These are phyloP conservation scores for Bryoerythrophyllum caledonicum DNA, from an alignment of 225 moss, liverwort and hornwort genomes.

Conservation along the genomic window DNA sequence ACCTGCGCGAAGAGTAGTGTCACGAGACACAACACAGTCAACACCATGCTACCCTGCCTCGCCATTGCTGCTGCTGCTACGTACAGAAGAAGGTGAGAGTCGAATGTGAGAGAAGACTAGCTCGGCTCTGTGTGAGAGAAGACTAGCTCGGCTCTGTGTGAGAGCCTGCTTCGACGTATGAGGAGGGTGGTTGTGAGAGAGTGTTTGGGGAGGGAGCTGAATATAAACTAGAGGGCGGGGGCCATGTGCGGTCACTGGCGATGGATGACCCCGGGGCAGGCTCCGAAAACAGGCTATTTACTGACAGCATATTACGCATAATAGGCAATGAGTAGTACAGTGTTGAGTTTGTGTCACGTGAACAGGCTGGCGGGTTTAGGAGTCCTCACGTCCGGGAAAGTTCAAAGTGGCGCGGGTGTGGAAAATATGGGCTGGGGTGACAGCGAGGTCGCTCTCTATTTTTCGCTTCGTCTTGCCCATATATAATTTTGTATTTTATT, in stretches of 20 bases:
- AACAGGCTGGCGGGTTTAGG: slow-evolving; percentile 4
- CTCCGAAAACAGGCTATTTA: not conserved
- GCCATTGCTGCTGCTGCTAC: not conserved
- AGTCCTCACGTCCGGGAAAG: not conserved
- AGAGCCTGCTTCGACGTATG: not conserved
- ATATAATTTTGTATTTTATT: not conserved
- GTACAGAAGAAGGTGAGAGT: not conserved
- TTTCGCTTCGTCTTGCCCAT: not conserved
- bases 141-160: not conserved
- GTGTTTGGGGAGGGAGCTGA: not conserved
- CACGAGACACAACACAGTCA: slow-evolving; percentile 2
- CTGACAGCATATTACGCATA: not conserved
- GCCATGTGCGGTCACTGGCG: not conserved
- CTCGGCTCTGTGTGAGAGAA: too few species aligned
- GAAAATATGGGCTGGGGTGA: not conserved
- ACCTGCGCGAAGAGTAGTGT: not conserved
- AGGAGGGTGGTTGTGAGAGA: too few species aligned
- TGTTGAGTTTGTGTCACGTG: not conserved
- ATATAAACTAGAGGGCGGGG: not conserved
- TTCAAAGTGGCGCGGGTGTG: not conserved
- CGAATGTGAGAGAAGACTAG: not conserved
- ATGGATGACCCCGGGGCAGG: not conserved
- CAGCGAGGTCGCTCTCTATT: not conserved
- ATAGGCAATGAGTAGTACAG: not conserved
- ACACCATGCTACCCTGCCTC: not conserved